Base-by-base conservation (phyloP, 805 yeast species). In the Torulaspora microellipsoides region DNA sequence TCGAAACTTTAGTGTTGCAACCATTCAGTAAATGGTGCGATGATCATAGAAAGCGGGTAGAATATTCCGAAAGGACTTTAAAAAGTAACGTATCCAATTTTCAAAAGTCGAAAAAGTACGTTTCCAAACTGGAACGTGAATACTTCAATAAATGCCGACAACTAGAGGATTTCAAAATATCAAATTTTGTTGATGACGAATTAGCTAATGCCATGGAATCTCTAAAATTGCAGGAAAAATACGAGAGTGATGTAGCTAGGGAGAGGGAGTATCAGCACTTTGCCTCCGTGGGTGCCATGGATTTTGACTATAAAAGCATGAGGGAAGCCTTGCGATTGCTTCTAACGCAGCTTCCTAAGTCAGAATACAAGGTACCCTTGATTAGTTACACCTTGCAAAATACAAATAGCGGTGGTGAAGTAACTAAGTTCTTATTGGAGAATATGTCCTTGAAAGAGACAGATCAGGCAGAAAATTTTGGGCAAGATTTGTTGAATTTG, bases 61-160 rank as follows among this genome's bases (percentile, higher is more conserved):
- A 75, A 31, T 77, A 75, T 54, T 78, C 85, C 13, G 82, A 80
- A 42, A 69, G 72, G 44, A 69, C 72, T 4, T 64, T 86, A 32
- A 64, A 67, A 38, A 70, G 67, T 15, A 79, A 77, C 50, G 70
- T 77, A 35, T 75, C 73, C 52, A 69, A 65, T 37, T 84, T 77
- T 60, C 76, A 77, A 36, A 70, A 65, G 40, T 72, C 68, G 31
- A 65, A 70, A 49, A 59, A 62, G 11, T 62, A 64, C 29, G 78
- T 81, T 40, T 71, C 73, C 51, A 70, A 76, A 49, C 55, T 71
- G 34, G 87, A 80, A 60, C 80, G 77, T 62, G 75, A 74, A 44
- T 87, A 87, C 61, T 85, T 83, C 71, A 84, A 81, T 64, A 83
- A 82, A 58, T 85, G 93, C 62, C 69, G 95, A 40, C 67, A 78